Conservation (phyloP, 164 flowering plant genomes). For the Nymphaea thermarum region DNA sequence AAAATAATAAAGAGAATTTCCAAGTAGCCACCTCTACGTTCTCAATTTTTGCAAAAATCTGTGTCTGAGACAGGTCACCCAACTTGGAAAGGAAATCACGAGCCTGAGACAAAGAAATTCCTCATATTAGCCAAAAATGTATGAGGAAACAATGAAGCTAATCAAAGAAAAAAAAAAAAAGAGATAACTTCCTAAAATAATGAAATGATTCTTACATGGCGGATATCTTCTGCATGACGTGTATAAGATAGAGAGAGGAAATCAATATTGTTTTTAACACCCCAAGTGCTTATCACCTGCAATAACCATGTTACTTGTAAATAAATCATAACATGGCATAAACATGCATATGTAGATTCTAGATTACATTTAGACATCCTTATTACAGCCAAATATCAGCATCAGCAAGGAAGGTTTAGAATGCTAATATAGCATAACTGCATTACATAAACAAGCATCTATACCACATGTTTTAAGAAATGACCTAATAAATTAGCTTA, state of each 20-base stretch:
- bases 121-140: background rate
- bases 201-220: constrained; percentile 37
- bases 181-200: background rate
- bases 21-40: constrained; percentile 19
- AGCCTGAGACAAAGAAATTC: constrained; percentile 35
- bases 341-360: background rate
- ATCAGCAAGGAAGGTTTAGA: background rate
- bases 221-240: constrained; percentile 87
- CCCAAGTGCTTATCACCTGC: constrained; percentile 94
- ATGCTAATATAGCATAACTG: no score
- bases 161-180: background rate
- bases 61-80: constrained; percentile 80
- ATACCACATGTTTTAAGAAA: no score
- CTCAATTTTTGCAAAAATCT: constrained; percentile 84
- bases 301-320: background rate
- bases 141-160: background rate
- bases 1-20: background rate
- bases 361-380: background rate
- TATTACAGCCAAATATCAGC: background rate
- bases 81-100: constrained; percentile 69
- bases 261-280: constrained; percentile 76
- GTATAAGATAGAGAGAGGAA: constrained; percentile 88
- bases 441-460: no score
- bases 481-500: no score
- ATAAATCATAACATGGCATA: background rate